Conservation (phyloP, 345 rosid species). For the Eucalyptus caleyi region DNA sequence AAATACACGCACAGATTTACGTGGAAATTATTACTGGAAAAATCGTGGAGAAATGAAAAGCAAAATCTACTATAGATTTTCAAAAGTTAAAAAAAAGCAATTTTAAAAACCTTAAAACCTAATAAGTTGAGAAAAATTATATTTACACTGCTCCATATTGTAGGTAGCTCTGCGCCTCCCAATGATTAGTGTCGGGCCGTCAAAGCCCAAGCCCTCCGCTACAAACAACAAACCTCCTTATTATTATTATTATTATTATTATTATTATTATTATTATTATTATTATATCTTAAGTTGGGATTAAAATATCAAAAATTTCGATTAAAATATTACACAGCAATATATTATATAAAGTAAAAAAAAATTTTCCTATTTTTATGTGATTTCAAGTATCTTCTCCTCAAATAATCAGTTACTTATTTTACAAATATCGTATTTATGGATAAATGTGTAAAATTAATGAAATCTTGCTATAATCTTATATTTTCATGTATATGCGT, state of each 20-base stretch:
- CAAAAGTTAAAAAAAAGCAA: too few species aligned
- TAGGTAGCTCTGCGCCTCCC: neutral
- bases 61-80: too few species aligned
- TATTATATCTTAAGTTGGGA: neutral
- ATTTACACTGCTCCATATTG: neutral
- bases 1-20: too few species aligned
- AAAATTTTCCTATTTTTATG: neutral
- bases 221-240: neutral
- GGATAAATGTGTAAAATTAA: neutral
- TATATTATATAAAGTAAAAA: neutral
- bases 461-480: neutral
- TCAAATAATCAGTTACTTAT: neutral
- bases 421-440: neutral
- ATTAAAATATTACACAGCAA: neutral
- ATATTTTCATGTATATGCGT: neutral
- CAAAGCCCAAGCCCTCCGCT: neutral
- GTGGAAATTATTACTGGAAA: too few species aligned
- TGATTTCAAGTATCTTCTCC: neutral
- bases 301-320: neutral
- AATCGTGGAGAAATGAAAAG: too few species aligned
- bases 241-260: too few species aligned
- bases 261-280: too few species aligned
- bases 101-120: neutral
- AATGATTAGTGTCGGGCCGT: neutral
- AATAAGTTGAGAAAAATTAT: too few species aligned